Evolutionary conservation across 176 grass and related monocot species (phyloP).

Genomic region (Zizania latifolia): DNA sequence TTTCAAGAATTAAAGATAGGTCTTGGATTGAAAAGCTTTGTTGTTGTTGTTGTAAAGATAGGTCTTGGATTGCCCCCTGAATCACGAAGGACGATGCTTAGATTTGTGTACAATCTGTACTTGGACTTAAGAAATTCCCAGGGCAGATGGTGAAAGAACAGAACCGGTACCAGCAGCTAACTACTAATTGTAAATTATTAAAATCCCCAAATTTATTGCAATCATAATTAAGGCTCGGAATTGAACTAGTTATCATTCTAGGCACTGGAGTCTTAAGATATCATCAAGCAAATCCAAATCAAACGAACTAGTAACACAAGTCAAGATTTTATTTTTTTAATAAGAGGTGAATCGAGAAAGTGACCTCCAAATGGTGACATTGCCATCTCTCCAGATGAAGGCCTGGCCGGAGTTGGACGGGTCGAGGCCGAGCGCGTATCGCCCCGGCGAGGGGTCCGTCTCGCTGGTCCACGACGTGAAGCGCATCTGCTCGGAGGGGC

Average conservation of each 20-base stretch:
- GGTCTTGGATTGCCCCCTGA: slow-evolving; percentile 6
- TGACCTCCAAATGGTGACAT: slow-evolving; percentile 52
- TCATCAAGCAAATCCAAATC: not conserved
- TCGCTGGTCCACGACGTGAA: slow-evolving; percentile 74
- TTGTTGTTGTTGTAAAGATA: too few relatives aligned
- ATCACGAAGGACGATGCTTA: not conserved
- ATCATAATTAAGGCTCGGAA: not conserved
- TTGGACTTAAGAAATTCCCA: not conserved
- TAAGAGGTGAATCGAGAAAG: slow-evolving; percentile 27
- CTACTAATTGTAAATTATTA: not conserved
- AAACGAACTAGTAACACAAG: not conserved
- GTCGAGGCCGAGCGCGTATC: slow-evolving; percentile 70
- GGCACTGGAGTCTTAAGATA: not conserved
- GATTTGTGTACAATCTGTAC: not conserved
- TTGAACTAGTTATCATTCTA: not conserved
- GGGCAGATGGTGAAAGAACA: not conserved
- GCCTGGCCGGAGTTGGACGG: slow-evolving; percentile 42
- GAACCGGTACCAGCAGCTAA: not conserved
- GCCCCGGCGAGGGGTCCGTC: slow-evolving; percentile 66
- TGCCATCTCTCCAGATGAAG: slow-evolving; percentile 60
- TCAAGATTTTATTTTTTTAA: too few relatives aligned
- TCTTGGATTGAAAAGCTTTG: too few relatives aligned
- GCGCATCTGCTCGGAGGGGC: slow-evolving; percentile 23
- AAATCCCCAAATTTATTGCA: not conserved
- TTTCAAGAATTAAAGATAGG: not conserved